These are phyloP conservation scores for Centrapalus pauciflorus DNA, from an alignment of 129 eudicot species.

Conservation along the genomic window DNA sequence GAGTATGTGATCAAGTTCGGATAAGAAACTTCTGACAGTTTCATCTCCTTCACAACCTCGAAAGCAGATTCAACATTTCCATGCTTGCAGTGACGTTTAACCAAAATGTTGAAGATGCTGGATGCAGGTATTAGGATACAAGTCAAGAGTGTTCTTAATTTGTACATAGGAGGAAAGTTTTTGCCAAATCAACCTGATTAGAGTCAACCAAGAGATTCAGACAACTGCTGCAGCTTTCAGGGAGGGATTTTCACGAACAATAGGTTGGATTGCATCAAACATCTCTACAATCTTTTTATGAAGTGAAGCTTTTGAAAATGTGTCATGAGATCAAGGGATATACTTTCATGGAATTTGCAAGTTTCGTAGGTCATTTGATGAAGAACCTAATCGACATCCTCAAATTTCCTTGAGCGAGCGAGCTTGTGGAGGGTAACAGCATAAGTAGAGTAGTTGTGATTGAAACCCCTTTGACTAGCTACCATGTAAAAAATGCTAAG, in stretches of 20 bases:
- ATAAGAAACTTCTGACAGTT: slow-evolving; percentile 37
- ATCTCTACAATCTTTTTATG: slow-evolving; percentile 69
- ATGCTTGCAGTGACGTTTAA: slow-evolving; percentile 75
- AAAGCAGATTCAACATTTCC: slow-evolving; percentile 76
- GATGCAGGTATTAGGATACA: slow-evolving; percentile 72
- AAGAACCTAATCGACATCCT: slow-evolving; percentile 58
- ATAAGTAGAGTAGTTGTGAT: slow-evolving; percentile 80
- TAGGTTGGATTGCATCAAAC: slow-evolving; percentile 53
- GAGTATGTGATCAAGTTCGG: slow-evolving; percentile 83
- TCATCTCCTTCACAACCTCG: slow-evolving; percentile 79
- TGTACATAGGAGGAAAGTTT: slow-evolving; percentile 46
- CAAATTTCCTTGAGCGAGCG: slow-evolving; percentile 51
- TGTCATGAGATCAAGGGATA: slow-evolving; percentile 69
- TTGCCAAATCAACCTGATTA: slow-evolving; percentile 58
- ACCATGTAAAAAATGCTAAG: slow-evolving; percentile 36
- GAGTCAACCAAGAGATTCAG: slow-evolving; percentile 82
- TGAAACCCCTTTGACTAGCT: slow-evolving; percentile 66
- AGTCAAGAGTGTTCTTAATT: slow-evolving; percentile 41
- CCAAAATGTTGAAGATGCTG: slow-evolving; percentile 84
- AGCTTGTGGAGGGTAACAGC: slow-evolving; percentile 65
- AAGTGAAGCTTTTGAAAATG: slow-evolving; percentile 53
- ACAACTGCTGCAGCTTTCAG: slow-evolving; percentile 74
- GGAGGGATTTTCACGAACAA: slow-evolving; percentile 76
- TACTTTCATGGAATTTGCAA: slow-evolving; percentile 81
- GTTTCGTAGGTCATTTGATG: slow-evolving; percentile 76